Conservation (phyloP, 208 protist genomes). For the Crithidia mellificae region DNA sequence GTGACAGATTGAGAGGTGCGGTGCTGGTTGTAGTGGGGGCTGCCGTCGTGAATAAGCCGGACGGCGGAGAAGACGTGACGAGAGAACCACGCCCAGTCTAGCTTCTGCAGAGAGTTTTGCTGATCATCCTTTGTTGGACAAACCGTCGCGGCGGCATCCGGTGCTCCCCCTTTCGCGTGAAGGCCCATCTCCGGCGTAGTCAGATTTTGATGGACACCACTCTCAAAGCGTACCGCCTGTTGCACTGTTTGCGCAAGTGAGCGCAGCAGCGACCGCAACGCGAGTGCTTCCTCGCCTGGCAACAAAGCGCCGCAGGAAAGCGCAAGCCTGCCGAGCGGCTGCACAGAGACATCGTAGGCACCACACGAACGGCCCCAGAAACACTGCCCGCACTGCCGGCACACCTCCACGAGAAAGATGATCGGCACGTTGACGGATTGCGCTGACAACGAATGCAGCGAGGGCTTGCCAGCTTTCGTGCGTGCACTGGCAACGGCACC, state of each 20-base stretch:
- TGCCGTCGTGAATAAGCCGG: conserved; percentile 2
- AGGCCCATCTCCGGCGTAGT: no score
- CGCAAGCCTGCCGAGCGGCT: not conserved
- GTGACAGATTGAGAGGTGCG: not conserved
- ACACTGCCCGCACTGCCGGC: conserved; percentile 18
- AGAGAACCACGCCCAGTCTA: conserved; percentile 36
- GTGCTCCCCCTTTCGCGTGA: no score
- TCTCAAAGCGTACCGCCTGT: conserved; percentile 6
- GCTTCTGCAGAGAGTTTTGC: not conserved
- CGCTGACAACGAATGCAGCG: not conserved
- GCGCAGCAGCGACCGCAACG: conserved; percentile 27
- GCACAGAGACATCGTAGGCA: conserved; percentile 8
- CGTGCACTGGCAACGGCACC: not conserved
- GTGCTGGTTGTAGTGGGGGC: not conserved
- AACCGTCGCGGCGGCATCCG: no score
- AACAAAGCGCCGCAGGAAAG: not conserved
- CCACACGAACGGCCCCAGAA: conserved; percentile 24
- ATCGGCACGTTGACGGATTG: not conserved
- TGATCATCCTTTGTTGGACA: no score
- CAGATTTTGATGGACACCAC: not conserved
- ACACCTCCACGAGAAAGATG: conserved; percentile 20
- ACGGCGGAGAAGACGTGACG: conserved; percentile 27
- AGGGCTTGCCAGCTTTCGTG: not conserved
- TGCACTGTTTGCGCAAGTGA: conserved; percentile 19
- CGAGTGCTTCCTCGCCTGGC: conserved; percentile 29